phyloP scores from a whole-genome alignment of 1,284 basidiomycete species.

The Ganoderma sp. region DNA sequence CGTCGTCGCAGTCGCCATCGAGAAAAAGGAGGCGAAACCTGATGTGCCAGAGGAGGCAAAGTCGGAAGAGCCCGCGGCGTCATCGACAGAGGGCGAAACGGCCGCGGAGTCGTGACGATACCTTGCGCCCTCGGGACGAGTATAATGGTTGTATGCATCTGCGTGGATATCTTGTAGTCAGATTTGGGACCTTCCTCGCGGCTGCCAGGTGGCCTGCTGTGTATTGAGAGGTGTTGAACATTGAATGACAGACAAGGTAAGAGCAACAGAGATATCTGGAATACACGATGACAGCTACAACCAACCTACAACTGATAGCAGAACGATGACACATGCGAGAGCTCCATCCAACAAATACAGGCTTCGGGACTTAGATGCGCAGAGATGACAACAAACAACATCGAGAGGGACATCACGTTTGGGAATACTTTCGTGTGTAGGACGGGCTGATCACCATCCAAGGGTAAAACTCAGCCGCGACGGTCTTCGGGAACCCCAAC shows the following conservation, averaged over 20 bases:
- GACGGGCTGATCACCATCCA: slow-evolving; percentile 24
- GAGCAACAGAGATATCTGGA: background rate
- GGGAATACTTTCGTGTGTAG: slow-evolving; percentile 18
- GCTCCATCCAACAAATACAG: slow-evolving; percentile 5
- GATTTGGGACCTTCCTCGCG: background rate
- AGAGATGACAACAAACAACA: slow-evolving; percentile 14
- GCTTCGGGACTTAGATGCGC: background rate
- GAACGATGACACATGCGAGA: background rate
- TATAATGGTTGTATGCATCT: slow-evolving; percentile 3
- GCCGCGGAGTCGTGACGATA: slow-evolving; percentile 6
- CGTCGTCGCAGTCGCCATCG: background rate
- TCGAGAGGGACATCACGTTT: background rate
- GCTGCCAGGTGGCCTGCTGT: background rate
- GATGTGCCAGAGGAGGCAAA: slow-evolving; percentile 3
- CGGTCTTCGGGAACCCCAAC: slow-evolving; percentile 27
- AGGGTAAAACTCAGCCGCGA: slow-evolving; percentile 23
- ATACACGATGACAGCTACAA: slow-evolving; percentile 1
- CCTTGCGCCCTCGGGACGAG: background rate
- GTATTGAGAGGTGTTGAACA: background rate
- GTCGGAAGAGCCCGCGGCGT: background rate
- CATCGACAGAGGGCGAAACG: background rate
- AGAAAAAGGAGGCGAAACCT: slow-evolving; percentile 7
- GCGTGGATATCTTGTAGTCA: slow-evolving; percentile 6
- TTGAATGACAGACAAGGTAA: background rate
- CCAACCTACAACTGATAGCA: slow-evolving; percentile 1